Conservation (phyloP, 2,329 filamentous ascomycete genomes). For the Tolypocladium cylindrosporum region DNA sequence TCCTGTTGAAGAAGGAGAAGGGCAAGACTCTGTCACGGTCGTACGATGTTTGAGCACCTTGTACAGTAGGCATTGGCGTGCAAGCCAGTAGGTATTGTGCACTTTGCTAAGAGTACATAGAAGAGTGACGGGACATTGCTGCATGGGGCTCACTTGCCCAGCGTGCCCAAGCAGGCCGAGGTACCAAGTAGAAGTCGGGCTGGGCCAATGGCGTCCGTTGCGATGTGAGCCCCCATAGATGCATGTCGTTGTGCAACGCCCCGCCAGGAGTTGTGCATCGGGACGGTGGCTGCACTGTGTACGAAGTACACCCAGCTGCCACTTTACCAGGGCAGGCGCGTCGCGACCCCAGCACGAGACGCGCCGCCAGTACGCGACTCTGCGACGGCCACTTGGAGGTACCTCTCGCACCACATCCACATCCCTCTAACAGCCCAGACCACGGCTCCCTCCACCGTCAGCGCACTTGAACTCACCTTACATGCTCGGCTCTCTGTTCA, state of each 20-base stretch:
- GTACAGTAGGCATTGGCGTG: too few species aligned
- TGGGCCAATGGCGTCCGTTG: too few species aligned
- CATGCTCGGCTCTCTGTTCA: background rate
- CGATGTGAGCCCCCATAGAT: background rate
- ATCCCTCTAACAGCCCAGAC: background rate
- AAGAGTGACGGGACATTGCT: too few species aligned
- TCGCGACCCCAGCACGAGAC: background rate
- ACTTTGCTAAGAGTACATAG: too few species aligned
- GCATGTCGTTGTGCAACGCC: background rate
- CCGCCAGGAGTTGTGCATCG: background rate
- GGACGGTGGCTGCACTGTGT: background rate
- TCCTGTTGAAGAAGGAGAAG: too few species aligned
- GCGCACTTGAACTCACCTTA: background rate
- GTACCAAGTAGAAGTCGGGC: too few species aligned
- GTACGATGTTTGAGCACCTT: too few species aligned
- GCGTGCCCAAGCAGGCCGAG: too few species aligned
- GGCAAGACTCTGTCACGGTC: too few species aligned
- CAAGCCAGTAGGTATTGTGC: too few species aligned
- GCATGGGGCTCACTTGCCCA: too few species aligned
- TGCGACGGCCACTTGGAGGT: background rate
- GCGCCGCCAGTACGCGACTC: background rate
- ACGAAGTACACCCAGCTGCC: background rate
- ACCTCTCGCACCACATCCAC: background rate
- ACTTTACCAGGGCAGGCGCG: background rate
- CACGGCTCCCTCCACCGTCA: background rate